A percentile compares a stretch with the other conserved stretches of the same genome.
Evolutionary conservation across 2,329 filamentous ascomycete genomes (phyloP).

Genomic region (Hypocrella siamensis): DNA sequence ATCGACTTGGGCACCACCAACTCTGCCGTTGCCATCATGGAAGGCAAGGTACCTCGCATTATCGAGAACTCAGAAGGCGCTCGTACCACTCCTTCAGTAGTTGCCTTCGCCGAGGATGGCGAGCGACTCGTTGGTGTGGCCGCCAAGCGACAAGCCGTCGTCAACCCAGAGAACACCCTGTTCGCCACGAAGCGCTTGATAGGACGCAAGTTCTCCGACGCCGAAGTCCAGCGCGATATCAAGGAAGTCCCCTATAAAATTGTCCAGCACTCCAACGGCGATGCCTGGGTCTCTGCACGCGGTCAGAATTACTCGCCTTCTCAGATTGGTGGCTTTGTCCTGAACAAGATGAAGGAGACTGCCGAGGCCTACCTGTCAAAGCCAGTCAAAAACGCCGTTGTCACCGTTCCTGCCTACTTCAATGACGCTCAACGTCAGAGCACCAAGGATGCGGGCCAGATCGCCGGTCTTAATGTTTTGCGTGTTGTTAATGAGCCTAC

Average conservation of each 20-base stretch:
- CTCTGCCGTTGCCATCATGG: conserved; percentile 94
- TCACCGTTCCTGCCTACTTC: conserved; percentile 96
- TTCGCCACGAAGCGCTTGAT: conserved; percentile 99
- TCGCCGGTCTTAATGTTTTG: conserved; percentile 87
- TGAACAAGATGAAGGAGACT: conserved; percentile 99
- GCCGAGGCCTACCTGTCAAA: conserved; percentile 86
- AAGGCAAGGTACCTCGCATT: conserved; percentile 88
- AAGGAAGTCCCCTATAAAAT: conserved; percentile 99
- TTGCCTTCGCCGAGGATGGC: conserved; percentile 88
- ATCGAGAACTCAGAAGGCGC: conserved; percentile 94
- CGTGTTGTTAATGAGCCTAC: conserved; percentile 98
- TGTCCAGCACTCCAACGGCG: conserved; percentile 88
- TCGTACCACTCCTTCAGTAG: conserved; percentile 53
- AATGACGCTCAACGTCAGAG: conserved; percentile 97
- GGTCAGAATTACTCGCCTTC: conserved; percentile 94
- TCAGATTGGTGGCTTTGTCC: conserved; percentile 92
- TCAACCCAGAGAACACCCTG: conserved; percentile 96
- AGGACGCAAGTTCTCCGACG: conserved; percentile 88
- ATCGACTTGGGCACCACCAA: conserved; percentile 98
- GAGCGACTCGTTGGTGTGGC: conserved; percentile 95
- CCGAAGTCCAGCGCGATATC: conserved; percentile 89
- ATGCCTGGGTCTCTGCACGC: conserved; percentile 88
- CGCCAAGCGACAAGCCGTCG: conserved; percentile 93
- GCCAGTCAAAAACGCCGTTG: conserved; percentile 86
- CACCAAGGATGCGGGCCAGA: conserved; percentile 96